Conservation (phyloP, 202 grass and related monocot genomes). For the Dendrocalamus latiflorus region DNA sequence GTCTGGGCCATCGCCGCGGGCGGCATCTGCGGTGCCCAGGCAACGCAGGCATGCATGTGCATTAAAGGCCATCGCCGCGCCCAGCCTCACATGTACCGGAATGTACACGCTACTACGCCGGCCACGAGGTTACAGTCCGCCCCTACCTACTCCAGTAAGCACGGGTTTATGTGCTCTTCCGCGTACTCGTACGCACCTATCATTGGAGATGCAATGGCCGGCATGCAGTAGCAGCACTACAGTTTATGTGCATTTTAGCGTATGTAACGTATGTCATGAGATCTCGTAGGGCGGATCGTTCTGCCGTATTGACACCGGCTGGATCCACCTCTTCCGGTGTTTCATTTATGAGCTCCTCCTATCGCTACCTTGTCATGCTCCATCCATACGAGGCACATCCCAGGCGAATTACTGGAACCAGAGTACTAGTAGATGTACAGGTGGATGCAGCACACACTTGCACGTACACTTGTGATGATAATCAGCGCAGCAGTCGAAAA, state of each 20-base stretch:
- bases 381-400: background rate
- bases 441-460: background rate
- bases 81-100: background rate
- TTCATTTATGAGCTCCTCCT: background rate
- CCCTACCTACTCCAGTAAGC: background rate
- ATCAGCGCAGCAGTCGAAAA: no score
- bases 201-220: background rate
- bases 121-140: background rate
- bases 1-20: background rate
- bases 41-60: conserved; percentile 14
- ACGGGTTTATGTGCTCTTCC: background rate
- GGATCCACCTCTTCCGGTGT: background rate
- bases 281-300: background rate
- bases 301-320: background rate
- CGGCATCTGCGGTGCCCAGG: background rate
- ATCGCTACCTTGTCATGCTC: background rate
- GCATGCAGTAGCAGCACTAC: no score
- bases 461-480: background rate
- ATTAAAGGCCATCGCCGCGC: conserved; percentile 11
- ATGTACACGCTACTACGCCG: background rate
- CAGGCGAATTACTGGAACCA: background rate
- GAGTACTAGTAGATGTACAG: background rate
- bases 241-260: background rate
- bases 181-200: background rate
- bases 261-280: background rate